phyloP scores from a whole-genome alignment of 2,329 filamentous ascomycete species.

The Trichophaea hybrida region DNA sequence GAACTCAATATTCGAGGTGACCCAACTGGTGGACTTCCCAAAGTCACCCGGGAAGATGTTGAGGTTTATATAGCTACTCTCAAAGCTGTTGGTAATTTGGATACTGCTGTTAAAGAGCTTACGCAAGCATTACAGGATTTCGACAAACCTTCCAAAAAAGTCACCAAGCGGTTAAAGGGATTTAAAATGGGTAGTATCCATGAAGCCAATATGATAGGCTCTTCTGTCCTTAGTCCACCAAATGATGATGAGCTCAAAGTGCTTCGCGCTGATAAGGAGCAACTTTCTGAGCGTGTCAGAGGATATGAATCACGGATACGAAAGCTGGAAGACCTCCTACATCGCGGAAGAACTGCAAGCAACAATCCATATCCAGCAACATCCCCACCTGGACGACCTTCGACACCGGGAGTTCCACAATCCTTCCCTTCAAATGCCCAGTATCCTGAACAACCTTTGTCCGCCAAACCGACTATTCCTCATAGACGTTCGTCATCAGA shows the following conservation, averaged over 20 bases:
- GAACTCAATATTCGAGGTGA: conserved; percentile 25
- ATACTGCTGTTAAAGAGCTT: conserved; percentile 55
- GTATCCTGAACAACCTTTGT: background rate
- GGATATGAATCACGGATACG: conserved; percentile 82
- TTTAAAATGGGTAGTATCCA: conserved; percentile 96
- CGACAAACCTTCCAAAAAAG: conserved; percentile 58
- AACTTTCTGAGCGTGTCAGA: conserved; percentile 57
- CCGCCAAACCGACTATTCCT: background rate
- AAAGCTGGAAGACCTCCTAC: conserved; percentile 79
- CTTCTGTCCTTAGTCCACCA: conserved; percentile 70
- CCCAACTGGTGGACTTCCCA: conserved; percentile 62
- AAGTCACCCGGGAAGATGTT: conserved; percentile 59
- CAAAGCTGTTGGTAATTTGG: conserved; percentile 49
- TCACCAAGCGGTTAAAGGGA: conserved; percentile 33
- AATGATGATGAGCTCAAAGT: conserved; percentile 60
- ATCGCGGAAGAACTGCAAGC: conserved; percentile 38
- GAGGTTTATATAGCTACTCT: conserved; percentile 57
- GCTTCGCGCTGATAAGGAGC: conserved; percentile 70
- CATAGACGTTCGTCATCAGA: conserved; percentile 5
- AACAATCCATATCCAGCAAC: conserved; percentile 3
- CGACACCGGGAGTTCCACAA: conserved; percentile 6
- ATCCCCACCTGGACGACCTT: background rate
- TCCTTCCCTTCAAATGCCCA: background rate
- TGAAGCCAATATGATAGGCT: conserved; percentile 74
- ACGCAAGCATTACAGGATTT: conserved; percentile 64